Evolutionary conservation across 495 filamentous ascomycete species (phyloP), one percentile per base, ranked within the genome.

Genomic region (Cercophora scortea): DNA sequence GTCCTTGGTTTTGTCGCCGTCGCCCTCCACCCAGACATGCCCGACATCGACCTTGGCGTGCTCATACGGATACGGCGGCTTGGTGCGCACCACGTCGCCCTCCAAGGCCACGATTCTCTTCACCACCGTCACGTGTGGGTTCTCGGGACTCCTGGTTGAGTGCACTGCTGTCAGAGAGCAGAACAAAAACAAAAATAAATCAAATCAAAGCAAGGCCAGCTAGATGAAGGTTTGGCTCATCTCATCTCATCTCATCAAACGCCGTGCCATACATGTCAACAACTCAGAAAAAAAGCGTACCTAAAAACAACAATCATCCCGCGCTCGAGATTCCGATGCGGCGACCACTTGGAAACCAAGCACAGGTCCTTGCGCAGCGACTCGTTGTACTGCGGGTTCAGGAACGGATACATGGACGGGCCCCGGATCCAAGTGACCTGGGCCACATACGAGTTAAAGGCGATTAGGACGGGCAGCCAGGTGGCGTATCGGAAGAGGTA

Each of bases 11-110:
- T 77, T 68, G 53, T 83, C 77, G 41, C 51, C 70, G 65, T 89
- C 88, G 0, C 87, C 88, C 60, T 90, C 86, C 15, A 92, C 72
- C 88, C 88, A 92, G 36, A 90, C 72, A 71, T 90, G 86, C 6
- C 85, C 85, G 39, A 71, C 71, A 0, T 87, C 86, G 12, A 92
- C 76, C 33, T 75, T 71, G 54, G 81, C 79, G 8, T 68, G 72
- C 2, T 65, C 51, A 32, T 78, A 70, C 32, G 82, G 74, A 61
- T 81, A 88, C 13, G 84, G 84, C 39, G 74, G 70, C 49, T 78
- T 72, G 4, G 85, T 86, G 10, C 62, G 70, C 16, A 92, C 75
- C 3, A 76, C 68, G 57, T 92, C 88, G 15, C 87, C 87, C 19
- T 82, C 81, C 10, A 92, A 61, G 0, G 76, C 88, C 13, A 89